Evolutionary conservation across 2,329 filamentous ascomycete genomes (phyloP).

Genomic region (Fusarium stilboides): DNA sequence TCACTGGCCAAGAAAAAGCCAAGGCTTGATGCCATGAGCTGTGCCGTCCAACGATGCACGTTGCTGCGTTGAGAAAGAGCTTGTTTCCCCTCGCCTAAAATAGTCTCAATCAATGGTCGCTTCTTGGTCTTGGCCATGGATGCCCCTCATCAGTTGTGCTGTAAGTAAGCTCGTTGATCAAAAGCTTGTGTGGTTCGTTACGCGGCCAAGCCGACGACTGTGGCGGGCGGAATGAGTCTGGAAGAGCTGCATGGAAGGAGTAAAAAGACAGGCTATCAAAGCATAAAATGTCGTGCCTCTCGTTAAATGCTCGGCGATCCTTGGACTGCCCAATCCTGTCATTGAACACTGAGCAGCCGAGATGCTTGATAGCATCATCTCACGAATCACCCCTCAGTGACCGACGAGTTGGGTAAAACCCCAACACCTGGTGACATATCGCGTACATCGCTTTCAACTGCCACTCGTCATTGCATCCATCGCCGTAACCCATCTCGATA

Average conservation of each 20-base stretch:
- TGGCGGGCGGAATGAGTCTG: slow-evolving; percentile 15
- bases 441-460: slow-evolving; percentile 26
- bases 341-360: slow-evolving; percentile 6
- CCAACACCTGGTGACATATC: slow-evolving; percentile 32
- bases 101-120: slow-evolving; percentile 6
- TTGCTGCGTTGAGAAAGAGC: slow-evolving; percentile 27
- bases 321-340: slow-evolving; percentile 33
- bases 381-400: slow-evolving; percentile 10
- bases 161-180: slow-evolving; percentile 36
- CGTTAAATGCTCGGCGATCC: slow-evolving; percentile 13
- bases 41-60: slow-evolving; percentile 28
- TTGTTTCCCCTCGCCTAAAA: slow-evolving; percentile 35
- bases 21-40: slow-evolving; percentile 20
- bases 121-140: slow-evolving; percentile 17
- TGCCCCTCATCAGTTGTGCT: slow-evolving; percentile 26
- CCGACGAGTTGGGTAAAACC: slow-evolving; percentile 30
- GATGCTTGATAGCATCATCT: slow-evolving; percentile 37
- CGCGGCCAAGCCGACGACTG: slow-evolving; percentile 36
- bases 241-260: slow-evolving; percentile 36
- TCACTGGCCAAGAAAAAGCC: slow-evolving; percentile 10
- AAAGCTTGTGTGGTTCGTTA: slow-evolving; percentile 34
- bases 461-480: slow-evolving; percentile 31
- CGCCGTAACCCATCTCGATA: slow-evolving; percentile 18
- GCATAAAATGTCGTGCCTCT: slow-evolving; percentile 8
- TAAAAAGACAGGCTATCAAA: slow-evolving; percentile 15